Conservation (phyloP, 2,329 filamentous ascomycete species). For the Cryphonectria parasitica region DNA sequence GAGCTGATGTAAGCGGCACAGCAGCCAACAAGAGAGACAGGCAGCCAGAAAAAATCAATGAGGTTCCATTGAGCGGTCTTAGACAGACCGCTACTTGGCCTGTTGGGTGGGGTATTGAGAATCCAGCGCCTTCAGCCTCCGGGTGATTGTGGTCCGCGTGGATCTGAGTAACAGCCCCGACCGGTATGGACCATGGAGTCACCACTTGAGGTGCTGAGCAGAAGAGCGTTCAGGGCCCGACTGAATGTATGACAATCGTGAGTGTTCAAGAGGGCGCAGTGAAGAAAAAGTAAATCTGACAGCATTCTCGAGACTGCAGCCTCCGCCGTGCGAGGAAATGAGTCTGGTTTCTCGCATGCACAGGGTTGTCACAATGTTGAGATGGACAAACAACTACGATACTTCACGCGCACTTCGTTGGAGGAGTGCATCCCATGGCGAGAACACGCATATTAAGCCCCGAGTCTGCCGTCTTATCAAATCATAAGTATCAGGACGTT, state of each 20-base stretch:
- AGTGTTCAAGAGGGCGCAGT: background rate
- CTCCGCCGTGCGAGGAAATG: background rate
- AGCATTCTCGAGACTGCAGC: background rate
- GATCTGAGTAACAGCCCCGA: background rate
- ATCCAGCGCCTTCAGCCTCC: constrained; percentile 2
- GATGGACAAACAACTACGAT: background rate
- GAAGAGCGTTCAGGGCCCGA: too few species aligned
- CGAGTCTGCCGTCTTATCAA: background rate
- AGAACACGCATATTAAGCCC: background rate
- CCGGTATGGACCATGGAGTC: background rate
- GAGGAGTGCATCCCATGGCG: background rate
- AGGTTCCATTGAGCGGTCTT: background rate
- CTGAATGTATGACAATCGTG: too few species aligned
- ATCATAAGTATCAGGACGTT: background rate
- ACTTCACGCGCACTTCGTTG: background rate
- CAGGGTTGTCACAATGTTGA: background rate
- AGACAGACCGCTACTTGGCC: constrained; percentile 25
- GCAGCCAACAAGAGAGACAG: background rate
- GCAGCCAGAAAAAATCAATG: background rate
- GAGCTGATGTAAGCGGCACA: constrained; percentile 29
- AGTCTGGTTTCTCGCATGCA: background rate
- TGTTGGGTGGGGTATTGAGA: background rate
- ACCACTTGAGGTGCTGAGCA: background rate
- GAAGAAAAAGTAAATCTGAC: background rate
- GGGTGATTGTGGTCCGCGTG: background rate